A percentile compares a stretch with the other conserved stretches of the same genome.
phyloP scores from a whole-genome alignment of 495 filamentous ascomycete genomes.

The Aspergillus olivimuriae region DNA sequence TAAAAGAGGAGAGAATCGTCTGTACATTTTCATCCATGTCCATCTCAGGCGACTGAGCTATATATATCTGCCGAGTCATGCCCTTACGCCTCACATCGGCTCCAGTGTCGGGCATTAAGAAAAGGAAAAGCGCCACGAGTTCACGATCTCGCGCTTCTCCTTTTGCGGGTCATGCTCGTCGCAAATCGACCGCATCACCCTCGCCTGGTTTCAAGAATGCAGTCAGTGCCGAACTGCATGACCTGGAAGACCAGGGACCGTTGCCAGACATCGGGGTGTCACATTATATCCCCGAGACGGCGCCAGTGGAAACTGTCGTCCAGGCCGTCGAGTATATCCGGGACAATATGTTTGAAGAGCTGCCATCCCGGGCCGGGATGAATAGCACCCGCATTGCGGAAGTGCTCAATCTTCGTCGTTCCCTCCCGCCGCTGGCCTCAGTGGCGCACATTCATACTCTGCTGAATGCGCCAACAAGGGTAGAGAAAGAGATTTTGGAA shows the following conservation, averaged over 20 bases:
- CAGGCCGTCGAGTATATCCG: constrained; percentile 58
- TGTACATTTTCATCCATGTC: too few relatives aligned
- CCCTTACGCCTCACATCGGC: constrained; percentile 42
- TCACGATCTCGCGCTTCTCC: constrained; percentile 33
- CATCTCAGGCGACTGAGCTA: too few relatives aligned
- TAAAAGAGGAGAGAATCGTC: too few relatives aligned
- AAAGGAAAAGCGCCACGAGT: constrained; percentile 27
- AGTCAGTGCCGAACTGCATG: constrained; percentile 22
- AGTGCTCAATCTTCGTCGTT: constrained; percentile 58
- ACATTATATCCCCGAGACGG: constrained; percentile 35
- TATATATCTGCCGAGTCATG: constrained; percentile 21
- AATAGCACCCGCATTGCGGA: constrained; percentile 65
- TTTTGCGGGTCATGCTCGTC: constrained; percentile 49
- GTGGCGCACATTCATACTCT: constrained; percentile 67
- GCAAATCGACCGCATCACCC: constrained; percentile 44
- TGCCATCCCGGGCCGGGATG: constrained; percentile 67
- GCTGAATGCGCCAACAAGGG: constrained; percentile 56
- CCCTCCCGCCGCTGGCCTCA: constrained; percentile 63
- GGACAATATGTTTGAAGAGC: constrained; percentile 58
- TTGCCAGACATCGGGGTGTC: constrained; percentile 36
- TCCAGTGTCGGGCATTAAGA: constrained; percentile 39
- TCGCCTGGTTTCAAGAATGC: too few relatives aligned
- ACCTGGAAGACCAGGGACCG: constrained; percentile 39
- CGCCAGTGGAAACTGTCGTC: constrained; percentile 54
- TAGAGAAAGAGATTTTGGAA: constrained; percentile 67